Evolutionary conservation across 106 monocot species (phyloP).

Genomic region (Iris macrosiphon): DNA sequence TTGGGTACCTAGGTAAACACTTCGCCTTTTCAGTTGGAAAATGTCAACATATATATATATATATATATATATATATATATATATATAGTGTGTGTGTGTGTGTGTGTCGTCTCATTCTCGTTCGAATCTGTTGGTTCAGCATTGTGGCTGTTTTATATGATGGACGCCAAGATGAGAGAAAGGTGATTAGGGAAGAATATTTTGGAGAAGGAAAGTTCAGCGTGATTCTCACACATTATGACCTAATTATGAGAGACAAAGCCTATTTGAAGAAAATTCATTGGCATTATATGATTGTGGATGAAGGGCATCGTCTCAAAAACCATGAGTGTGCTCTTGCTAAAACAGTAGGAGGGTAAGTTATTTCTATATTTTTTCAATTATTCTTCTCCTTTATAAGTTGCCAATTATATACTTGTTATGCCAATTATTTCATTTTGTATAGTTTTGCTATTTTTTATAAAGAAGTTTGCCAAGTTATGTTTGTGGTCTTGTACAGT

Average conservation of each 20-base stretch:
- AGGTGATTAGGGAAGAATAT: slow-evolving; percentile 74
- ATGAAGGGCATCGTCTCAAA: slow-evolving; percentile 97
- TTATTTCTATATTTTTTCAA: too few species aligned
- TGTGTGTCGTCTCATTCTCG: neutral
- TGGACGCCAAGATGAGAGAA: slow-evolving; percentile 94
- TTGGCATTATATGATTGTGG: slow-evolving; percentile 97
- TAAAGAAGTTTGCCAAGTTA: too few species aligned
- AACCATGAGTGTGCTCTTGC: slow-evolving; percentile 98
- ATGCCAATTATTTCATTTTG: too few species aligned
- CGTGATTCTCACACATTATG: slow-evolving; percentile 96
- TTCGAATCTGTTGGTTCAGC: slow-evolving; percentile 28
- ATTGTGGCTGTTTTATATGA: slow-evolving; percentile 81
- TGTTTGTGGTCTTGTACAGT: too few species aligned
- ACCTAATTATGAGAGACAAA: slow-evolving; percentile 95
- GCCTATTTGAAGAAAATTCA: slow-evolving; percentile 83
- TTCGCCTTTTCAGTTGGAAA: neutral
- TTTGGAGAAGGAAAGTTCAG: slow-evolving; percentile 74
- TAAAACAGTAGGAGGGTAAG: slow-evolving; percentile 82
- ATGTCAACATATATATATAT: neutral
- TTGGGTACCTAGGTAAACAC: slow-evolving; percentile 83
- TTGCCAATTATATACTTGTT: too few species aligned
- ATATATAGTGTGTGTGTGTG: too few species aligned
- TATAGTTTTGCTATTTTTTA: too few species aligned
- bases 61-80: too few species aligned
- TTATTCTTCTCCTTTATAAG: too few species aligned